These are phyloP conservation scores for Zalaria sp. DNA, from an alignment of 2,329 filamentous ascomycete species.

Conservation along the genomic window DNA sequence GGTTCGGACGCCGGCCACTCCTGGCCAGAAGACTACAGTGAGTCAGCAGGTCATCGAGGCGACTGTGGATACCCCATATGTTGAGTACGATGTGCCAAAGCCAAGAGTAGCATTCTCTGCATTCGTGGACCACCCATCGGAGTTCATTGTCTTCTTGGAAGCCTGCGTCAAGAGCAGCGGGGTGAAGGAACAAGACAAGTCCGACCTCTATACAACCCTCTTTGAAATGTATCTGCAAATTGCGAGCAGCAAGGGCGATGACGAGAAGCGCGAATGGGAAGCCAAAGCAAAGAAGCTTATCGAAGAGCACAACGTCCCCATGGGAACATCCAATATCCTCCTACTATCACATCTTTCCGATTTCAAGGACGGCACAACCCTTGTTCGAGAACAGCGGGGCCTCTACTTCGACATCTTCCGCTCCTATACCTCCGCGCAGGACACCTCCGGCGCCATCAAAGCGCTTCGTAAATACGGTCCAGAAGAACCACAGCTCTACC, in stretches of 20 bases:
- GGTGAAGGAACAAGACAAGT: slow-evolving; percentile 59
- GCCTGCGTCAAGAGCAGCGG: slow-evolving; percentile 62
- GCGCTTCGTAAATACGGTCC: slow-evolving; percentile 84
- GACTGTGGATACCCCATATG: slow-evolving; percentile 34
- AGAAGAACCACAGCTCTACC: slow-evolving; percentile 81
- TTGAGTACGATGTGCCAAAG: slow-evolving; percentile 63
- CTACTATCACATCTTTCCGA: slow-evolving; percentile 82
- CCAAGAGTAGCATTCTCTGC: slow-evolving; percentile 87
- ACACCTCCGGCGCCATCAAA: slow-evolving; percentile 80
- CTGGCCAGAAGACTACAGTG: slow-evolving; percentile 35
- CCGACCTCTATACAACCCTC: slow-evolving; percentile 83
- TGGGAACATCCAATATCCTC: slow-evolving; percentile 89
- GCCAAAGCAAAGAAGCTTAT: slow-evolving; percentile 81
- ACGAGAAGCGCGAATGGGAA: slow-evolving; percentile 69
- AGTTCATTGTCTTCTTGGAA: slow-evolving; percentile 88
- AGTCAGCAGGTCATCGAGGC: slow-evolving; percentile 41
- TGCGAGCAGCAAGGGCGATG: slow-evolving; percentile 58
- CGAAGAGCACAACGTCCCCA: slow-evolving; percentile 63
- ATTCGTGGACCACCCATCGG: slow-evolving; percentile 83
- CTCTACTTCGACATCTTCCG: slow-evolving; percentile 92
- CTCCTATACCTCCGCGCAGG: slow-evolving; percentile 83
- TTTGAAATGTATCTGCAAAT: slow-evolving; percentile 98
- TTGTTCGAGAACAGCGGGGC: slow-evolving; percentile 88
- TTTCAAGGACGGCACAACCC: slow-evolving; percentile 77
- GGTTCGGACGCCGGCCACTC: slow-evolving; percentile 33